phyloP scores from a whole-genome alignment of 768 basidiomycete species.

The Aureoboletus auriporus region DNA sequence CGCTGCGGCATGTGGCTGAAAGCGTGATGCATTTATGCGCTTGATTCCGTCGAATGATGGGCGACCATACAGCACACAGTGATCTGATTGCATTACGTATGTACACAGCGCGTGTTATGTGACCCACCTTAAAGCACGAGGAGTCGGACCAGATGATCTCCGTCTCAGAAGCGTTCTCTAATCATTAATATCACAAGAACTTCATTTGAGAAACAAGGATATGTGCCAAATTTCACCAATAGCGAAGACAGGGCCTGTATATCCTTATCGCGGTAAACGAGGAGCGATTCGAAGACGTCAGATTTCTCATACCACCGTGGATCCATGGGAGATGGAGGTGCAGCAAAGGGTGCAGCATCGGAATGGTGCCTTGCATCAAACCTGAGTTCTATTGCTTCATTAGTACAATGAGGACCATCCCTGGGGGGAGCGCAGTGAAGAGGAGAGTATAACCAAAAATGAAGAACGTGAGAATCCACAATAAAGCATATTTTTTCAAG shows the following conservation, averaged over 20 bases:
- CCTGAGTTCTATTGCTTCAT: constrained; percentile 25
- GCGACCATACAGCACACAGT: background rate
- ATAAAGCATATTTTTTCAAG: constrained; percentile 2
- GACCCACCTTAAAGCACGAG: constrained; percentile 31
- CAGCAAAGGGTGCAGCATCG: constrained; percentile 5
- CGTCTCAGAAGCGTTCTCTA: constrained; percentile 12
- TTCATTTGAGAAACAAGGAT: constrained; percentile 6
- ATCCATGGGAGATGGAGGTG: constrained; percentile 13
- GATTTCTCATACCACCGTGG: constrained; percentile 4
- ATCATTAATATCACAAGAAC: constrained; percentile 13
- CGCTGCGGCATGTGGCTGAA: too few species aligned
- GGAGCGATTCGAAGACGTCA: constrained; percentile 1
- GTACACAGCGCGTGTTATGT: constrained; percentile 4
- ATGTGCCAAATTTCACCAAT: constrained; percentile 5
- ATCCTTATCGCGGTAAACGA: constrained; percentile 19
- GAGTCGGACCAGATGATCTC: constrained; percentile 16
- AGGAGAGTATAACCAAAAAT: too few species aligned
- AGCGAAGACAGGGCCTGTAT: constrained; percentile 6
- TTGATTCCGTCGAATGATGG: background rate
- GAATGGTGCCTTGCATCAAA: constrained; percentile 12
- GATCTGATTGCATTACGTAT: constrained; percentile 16
- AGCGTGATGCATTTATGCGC: background rate
- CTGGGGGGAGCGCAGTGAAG: constrained; percentile 4
- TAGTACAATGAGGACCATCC: constrained; percentile 24
- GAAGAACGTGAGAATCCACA: constrained; percentile 10